Conservation (phyloP, 306 rosid genomes). For the Vigna angularis region DNA sequence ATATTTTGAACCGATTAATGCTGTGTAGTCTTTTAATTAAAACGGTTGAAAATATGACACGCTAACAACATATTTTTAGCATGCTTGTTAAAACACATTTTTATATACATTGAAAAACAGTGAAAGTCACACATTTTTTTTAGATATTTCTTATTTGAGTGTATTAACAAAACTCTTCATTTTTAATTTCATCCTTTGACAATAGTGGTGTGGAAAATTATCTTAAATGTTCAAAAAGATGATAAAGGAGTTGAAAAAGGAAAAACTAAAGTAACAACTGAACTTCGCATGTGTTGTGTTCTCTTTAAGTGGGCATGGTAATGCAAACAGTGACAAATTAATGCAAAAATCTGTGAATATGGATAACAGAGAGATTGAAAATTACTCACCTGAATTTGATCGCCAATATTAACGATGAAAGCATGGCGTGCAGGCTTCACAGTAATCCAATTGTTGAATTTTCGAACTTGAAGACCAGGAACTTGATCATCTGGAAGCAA, state of each 20-base stretch:
- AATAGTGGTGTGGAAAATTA: background rate
- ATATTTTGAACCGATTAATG: background rate
- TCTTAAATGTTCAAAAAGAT: background rate
- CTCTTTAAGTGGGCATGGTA: conserved; percentile 54
- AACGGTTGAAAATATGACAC: background rate
- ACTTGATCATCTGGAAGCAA: conserved; percentile 74
- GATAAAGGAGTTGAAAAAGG: background rate
- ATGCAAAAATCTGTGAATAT: background rate
- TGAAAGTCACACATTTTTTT: too few relatives aligned
- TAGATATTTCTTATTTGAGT: background rate
- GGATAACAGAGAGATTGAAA: background rate
- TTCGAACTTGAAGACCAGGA: conserved; percentile 83
- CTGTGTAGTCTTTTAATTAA: background rate
- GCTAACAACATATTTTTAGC: background rate
- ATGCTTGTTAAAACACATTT: background rate
- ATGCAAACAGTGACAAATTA: conserved; percentile 11
- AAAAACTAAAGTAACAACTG: background rate
- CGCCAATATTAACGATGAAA: conserved; percentile 89
- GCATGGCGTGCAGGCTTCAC: conserved; percentile 84
- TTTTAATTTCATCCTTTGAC: background rate
- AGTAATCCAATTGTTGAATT: conserved; percentile 66
- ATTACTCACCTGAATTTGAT: conserved; percentile 79
- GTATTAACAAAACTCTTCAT: background rate
- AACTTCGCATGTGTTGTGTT: conserved; percentile 18
- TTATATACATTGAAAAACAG: too few relatives aligned